A percentile compares a stretch with the other conserved stretches of the same genome.
These are phyloP conservation scores for Verbena officinalis DNA, from an alignment of 257 asterid species.

Conservation along the genomic window DNA sequence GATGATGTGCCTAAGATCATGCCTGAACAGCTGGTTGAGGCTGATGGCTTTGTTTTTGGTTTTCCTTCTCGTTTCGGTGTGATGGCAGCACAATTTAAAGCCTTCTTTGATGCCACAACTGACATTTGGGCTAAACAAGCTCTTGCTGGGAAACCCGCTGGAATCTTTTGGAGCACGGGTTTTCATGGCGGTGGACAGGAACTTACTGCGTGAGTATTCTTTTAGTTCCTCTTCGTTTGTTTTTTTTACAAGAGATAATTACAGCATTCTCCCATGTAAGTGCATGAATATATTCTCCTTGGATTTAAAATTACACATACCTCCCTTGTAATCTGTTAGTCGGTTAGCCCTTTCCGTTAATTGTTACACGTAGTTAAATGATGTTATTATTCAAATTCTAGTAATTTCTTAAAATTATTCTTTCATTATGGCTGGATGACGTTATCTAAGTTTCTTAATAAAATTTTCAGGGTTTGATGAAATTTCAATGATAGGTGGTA, in stretches of 20 bases:
- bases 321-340: too few species aligned
- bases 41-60: slow-evolving; percentile 91
- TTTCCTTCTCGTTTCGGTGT: slow-evolving; percentile 92
- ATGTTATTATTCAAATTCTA: too few species aligned
- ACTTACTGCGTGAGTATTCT: slow-evolving; percentile 76
- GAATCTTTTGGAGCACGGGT: slow-evolving; percentile 95
- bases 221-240: slow-evolving; percentile 3
- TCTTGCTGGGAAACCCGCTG: slow-evolving; percentile 96
- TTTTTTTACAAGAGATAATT: background rate
- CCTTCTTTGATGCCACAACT: slow-evolving; percentile 77
- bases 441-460: too few species aligned
- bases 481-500: too few species aligned
- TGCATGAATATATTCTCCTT: too few species aligned
- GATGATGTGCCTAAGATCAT: slow-evolving; percentile 77
- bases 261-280: too few species aligned
- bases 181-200: slow-evolving; percentile 99
- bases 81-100: slow-evolving; percentile 93
- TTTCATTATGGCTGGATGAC: too few species aligned
- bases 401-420: too few species aligned
- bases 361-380: too few species aligned
- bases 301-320: background rate
- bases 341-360: too few species aligned
- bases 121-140: slow-evolving; percentile 78
- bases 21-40: slow-evolving; percentile 84
- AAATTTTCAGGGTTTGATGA: too few species aligned